Evolutionary conservation across 176 grass and related monocot genomes (phyloP), one percentile per base, ranked within the genome.

Genomic region (Cymbopogon citratus): DNA sequence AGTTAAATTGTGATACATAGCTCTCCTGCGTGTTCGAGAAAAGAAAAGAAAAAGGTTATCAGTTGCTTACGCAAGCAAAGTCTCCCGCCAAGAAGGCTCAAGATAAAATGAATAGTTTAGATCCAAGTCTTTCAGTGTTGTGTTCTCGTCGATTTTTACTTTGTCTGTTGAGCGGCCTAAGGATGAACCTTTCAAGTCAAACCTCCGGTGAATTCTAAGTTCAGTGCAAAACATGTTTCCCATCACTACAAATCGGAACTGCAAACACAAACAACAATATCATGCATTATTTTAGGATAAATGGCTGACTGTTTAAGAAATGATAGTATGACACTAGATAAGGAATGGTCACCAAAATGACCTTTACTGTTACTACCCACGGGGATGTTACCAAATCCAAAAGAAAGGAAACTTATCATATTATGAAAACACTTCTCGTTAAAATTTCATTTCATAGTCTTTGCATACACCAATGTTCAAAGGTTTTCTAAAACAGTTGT

Each of bases 191-290:
- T 98, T 98, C 76, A 98, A 88, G 66, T 98, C 96, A 84, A 95
- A 98, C 56, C 96, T 92, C 63, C 90, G 68, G 62, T 98, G 96
- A 78, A 98, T 98, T 84, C 96, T 93, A 34, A 98, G 64, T 86
- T 98, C 96, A 3, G 96, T 98, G 87, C 96, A 98, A 84, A 98
- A 98, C 96, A 98, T 98, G 83, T 95, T 98, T 71, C 96, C 96
- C 96, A 98, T 98, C 60, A 98, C 96, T 72, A 98, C 96, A 79
- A 98, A 98, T 19, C 91, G 86, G 66, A 98, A 94, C 95, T 98
- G 95, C 81, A 85, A 91, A 25, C 38, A 70, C 21, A 43, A 24
- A 70, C 21, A 38, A n/a, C 63, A 67, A 67, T 21, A 70, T 0
- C 21, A 70, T 43, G 21, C 36, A 70, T 43, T 70, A 70, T 40